Conservation (phyloP, 305 asterid species). For the Fraxinus xanthoxyloides region DNA sequence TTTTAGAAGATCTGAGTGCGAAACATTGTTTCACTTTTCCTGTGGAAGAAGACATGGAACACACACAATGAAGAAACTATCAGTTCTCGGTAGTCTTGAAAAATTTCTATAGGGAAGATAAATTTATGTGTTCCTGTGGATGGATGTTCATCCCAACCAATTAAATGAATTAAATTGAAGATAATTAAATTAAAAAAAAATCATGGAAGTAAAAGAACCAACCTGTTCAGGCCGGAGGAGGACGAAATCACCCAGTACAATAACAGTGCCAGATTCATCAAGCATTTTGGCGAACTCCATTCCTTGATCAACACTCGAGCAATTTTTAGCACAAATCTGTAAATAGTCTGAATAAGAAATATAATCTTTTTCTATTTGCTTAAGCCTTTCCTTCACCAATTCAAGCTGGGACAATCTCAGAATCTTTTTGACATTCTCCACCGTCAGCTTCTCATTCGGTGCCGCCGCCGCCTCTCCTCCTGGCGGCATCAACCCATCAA, state of each 20-base stretch:
- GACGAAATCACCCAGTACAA: slow-evolving; percentile 68
- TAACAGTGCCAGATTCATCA: slow-evolving; percentile 73
- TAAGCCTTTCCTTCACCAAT: slow-evolving; percentile 53
- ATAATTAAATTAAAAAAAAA: not conserved
- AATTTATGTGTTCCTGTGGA: not conserved
- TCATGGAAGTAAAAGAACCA: slow-evolving; percentile 20
- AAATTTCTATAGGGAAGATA: slow-evolving; percentile 6
- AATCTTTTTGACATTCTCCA: slow-evolving; percentile 63
- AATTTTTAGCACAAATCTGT: slow-evolving; percentile 51
- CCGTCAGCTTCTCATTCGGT: slow-evolving; percentile 41
- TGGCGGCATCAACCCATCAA: slow-evolving; percentile 45
- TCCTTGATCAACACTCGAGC: slow-evolving; percentile 46
- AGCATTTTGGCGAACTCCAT: slow-evolving; percentile 57
- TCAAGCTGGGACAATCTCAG: slow-evolving; percentile 68
- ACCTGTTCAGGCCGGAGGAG: slow-evolving; percentile 83
- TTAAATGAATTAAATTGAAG: not conserved
- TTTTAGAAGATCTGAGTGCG: slow-evolving; percentile 53
- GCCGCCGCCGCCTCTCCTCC: slow-evolving; percentile 19
- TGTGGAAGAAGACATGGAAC: slow-evolving; percentile 70
- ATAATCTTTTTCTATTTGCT: slow-evolving; percentile 40
- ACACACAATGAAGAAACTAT: slow-evolving; percentile 55
- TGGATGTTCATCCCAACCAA: not conserved
- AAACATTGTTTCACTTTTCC: slow-evolving; percentile 72
- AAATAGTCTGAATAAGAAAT: slow-evolving; percentile 51
- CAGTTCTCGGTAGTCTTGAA: slow-evolving; percentile 61